Percentiles rank a stretch among this genome's conserved stretches.
phyloP scores from a whole-genome alignment of 306 rosid genomes.

The Glycine tomentella region DNA sequence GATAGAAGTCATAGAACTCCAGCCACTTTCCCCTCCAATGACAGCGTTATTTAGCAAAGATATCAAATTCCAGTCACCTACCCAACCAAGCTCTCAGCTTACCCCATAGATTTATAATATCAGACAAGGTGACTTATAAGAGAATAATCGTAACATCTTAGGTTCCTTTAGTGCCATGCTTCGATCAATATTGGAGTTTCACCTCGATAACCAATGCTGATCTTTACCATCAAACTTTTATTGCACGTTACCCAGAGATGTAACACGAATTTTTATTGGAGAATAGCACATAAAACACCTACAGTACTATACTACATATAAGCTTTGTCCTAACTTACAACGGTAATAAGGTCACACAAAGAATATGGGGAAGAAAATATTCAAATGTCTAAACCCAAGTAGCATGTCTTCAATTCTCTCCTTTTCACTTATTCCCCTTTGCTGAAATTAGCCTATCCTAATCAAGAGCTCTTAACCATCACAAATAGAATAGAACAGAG shows the following conservation, averaged over 20 bases:
- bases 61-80: no score
- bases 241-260: background rate
- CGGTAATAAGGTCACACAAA: background rate
- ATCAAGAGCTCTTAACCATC: conserved; percentile 18
- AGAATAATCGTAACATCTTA: background rate
- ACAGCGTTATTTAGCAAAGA: no score
- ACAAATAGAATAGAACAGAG: background rate
- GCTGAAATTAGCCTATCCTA: conserved; percentile 1
- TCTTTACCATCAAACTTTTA: background rate
- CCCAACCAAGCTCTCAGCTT: no score
- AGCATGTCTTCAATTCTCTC: background rate
- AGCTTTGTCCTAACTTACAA: background rate
- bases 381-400: background rate
- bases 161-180: background rate
- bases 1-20: no score
- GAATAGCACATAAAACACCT: background rate
- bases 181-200: background rate
- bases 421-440: background rate
- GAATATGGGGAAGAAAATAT: background rate
- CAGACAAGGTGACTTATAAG: background rate
- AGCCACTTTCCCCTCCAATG: no score
- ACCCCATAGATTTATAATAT: background rate
- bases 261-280: background rate
- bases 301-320: background rate
- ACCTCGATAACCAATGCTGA: background rate